Evolutionary conservation across 345 rosid genomes (phyloP), one percentile per base, ranked within the genome.

Genomic region (Boechera stricta): DNA sequence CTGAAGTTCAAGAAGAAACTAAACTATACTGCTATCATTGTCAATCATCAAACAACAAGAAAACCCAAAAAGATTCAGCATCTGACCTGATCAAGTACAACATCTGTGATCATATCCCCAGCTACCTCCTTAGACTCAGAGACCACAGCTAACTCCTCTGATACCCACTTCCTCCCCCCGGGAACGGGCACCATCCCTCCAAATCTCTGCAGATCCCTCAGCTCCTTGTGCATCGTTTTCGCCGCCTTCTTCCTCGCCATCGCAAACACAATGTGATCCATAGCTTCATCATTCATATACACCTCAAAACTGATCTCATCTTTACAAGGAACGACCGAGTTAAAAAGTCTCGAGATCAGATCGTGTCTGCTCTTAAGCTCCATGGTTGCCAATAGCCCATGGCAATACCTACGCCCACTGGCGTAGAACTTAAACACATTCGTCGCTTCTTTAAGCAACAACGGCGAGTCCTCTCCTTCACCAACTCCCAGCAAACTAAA

Each of bases 341-440:
- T 90, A 28, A 86, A 96, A 10, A 96, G 41, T 78, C 85, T 91
- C 0, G 97, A 86, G 69, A 93, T 80, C 84, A 96, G 77, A 88
- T 96, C 99, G 58, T 96, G 97, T 66, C 99, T 87, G 77, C 97
- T 91, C 86, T 90, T 93, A 73, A 96, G 82, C 87, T 96, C 97
- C 89, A 96, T 85, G 0, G 98, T 96, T 5, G 97, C 99, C 82
- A 96, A 44, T 61, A 96, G 9, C n/a, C 99, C 98, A 59, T 87
- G 90, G 81, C 99, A 96, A 67, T 84, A 91, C 74, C 99, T 85
- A 5, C 99, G 87, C 26, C 99, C 99, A 10, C 97, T 93, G 0
- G 98, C 99, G 48, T 96, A 93, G 78, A 96, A 91, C 59, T 93
- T 96, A 76, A 96, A 96, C 56, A 96, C 91, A 26, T 78, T 90